A percentile compares a stretch with the other conserved stretches of the same genome.
These are phyloP conservation scores for Tothia fuscella DNA, from an alignment of 2,329 filamentous ascomycete species.

Conservation along the genomic window DNA sequence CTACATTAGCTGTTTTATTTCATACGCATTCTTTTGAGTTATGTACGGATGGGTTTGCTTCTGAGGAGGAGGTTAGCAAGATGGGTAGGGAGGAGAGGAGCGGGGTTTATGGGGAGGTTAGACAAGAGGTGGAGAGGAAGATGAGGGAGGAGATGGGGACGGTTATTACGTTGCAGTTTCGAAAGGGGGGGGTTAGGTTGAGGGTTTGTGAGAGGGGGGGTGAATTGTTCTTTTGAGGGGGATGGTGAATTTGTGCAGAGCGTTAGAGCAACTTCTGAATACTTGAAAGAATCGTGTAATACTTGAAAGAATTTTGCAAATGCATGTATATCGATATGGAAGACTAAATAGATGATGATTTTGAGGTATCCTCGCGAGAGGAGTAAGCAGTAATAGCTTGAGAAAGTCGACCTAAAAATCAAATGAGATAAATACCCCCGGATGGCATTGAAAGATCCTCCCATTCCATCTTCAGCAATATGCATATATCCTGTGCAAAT, in stretches of 20 bases:
- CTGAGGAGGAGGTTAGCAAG: conserved; percentile 28
- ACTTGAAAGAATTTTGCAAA: no score
- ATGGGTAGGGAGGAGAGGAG: conserved; percentile 35
- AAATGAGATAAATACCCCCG: no score
- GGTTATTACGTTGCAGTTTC: conserved; percentile 62
- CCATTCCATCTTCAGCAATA: no score
- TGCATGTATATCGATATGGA: no score
- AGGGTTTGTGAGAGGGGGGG: conserved; percentile 56
- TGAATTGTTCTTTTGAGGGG: conserved; percentile 47
- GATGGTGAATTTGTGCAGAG: conserved; percentile 7
- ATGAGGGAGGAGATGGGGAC: conserved; percentile 44
- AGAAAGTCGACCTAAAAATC: no score
- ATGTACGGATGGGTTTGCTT: conserved; percentile 41
- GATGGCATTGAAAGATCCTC: no score
- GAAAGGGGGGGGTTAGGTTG: conserved; percentile 48
- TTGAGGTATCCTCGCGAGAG: no score
- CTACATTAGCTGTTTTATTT: conserved; percentile 41
- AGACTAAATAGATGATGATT: no score
- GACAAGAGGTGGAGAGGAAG: conserved; percentile 39
- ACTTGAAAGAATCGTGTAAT: no score
- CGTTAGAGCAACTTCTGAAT: no score
- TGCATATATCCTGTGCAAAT: no score
- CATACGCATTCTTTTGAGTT: conserved; percentile 55
- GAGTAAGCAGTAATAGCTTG: no score
- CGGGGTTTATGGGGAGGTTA: conserved; percentile 49